These are phyloP conservation scores for Ogataea henricii DNA, from an alignment of 805 yeast genomes.

Conservation along the genomic window DNA sequence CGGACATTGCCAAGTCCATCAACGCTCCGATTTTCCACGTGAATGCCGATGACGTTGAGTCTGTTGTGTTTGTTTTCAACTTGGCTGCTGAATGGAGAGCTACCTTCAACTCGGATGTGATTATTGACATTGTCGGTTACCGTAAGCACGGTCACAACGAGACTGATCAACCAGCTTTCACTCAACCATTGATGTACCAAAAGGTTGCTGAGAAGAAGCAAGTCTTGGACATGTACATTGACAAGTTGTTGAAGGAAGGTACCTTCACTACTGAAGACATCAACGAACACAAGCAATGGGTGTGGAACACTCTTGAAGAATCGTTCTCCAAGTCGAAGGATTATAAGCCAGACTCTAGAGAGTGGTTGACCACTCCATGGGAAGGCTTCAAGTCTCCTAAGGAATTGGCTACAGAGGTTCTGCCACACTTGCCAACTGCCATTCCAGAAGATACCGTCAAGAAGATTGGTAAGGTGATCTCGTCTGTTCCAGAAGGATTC, in stretches of 20 bases:
- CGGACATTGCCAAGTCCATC: conserved; percentile 94
- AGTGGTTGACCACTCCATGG: conserved; percentile 99
- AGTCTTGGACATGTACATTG: conserved; percentile 83
- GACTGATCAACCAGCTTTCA: conserved; percentile 98
- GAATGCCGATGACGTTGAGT: conserved; percentile 97
- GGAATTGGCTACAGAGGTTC: conserved; percentile 91
- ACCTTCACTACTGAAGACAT: conserved; percentile 88
- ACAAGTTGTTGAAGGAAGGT: conserved; percentile 79
- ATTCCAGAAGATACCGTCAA: conserved; percentile 71
- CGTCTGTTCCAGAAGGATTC: conserved; percentile 85
- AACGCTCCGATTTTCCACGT: conserved; percentile 99
- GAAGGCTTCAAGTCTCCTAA: conserved; percentile 97
- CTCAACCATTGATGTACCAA: conserved; percentile 97
- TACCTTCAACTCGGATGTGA: conserved; percentile 93
- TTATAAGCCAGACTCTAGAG: conserved; percentile 86
- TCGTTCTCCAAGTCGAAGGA: conserved; percentile 87
- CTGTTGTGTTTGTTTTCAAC: conserved; percentile 86
- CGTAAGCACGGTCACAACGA: conserved; percentile 99
- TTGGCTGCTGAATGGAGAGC: conserved; percentile 99
- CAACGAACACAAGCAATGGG: conserved; percentile 97
- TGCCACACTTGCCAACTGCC: conserved; percentile 96
- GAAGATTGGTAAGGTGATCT: conserved; percentile 74
- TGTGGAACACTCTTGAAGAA: conserved; percentile 91
- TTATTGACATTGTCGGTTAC: conserved; percentile 96
- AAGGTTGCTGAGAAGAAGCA: conserved; percentile 86